Base-by-base conservation (phyloP, 192 early-diverging fungal species). In the Gamsiella multidivaricata region DNA sequence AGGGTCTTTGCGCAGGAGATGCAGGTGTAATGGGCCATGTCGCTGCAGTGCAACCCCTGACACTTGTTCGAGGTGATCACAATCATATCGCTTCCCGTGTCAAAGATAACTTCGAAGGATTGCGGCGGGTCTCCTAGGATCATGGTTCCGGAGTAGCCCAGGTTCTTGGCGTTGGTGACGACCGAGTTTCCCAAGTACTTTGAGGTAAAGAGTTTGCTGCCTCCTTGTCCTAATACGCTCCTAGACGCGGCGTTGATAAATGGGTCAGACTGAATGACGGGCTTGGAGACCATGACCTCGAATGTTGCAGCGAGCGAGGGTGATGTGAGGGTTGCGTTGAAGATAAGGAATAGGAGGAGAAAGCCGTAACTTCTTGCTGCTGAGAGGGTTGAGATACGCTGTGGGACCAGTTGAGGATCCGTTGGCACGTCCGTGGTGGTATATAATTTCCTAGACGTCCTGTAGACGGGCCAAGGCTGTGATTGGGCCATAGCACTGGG, bases 101-200 rank as follows among this genome's bases (percentile, higher is more conserved):
- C 96, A 54, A 94, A 93, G 45, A 95, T 91, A 20, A 95, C 94
- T 61, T 87, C 87, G 83, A 98, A 98, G 7, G 85, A 89, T 80
- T 97, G 95, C 5, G 90, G 81, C 7, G 96, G 96, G 26, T 94
- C 92, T 11, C 93, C 95, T 20, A 95, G 79, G 28, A 83, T 72
- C 69, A 96, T 93, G 57, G 93, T 92, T 37, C 95, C 95, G 67
- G 91, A 95, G 85, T 97, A 98, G 79, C 94, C 89, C 20, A 66
- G 60, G 31, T 78, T 64, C 29, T 36, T 50, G 31, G 65, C 65
- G 43, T 78, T 78, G 31, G 65, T 46, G 39, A 78, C 54, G 61
- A 78, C 26, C 1, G 65, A 39, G 33, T 56, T 78, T 45, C 74
- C 74, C 3, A 68, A 55, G 31, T 78, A 78, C n/a, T 78, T 78